Base-by-base conservation (phyloP, 768 basidiomycete species). In the Sporobolomyces pararoseus region DNA sequence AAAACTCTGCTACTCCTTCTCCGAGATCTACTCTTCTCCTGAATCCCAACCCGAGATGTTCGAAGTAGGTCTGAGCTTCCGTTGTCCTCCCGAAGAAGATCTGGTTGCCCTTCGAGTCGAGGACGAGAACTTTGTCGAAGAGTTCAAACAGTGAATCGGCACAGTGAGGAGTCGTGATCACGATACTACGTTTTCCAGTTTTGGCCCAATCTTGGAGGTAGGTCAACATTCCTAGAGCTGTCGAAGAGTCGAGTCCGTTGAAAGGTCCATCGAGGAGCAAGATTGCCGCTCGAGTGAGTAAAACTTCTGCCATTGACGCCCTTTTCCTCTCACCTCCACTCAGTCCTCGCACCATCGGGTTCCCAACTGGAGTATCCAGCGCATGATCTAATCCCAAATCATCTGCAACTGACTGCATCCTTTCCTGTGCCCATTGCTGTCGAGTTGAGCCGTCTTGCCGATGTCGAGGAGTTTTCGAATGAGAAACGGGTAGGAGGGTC, bases 101-200 rank as follows among this genome's bases (percentile, higher is more conserved):
- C 83, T 88, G 86, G 42, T 82, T 81, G 5, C 89, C 88, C 6
- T 87, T 87, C 79, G 87, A 85, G 79, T 87, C 85, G 75, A 92
- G 83, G 42, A 91, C 85, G 77, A 87, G 86, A 39, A 91, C 88
- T 79, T 92, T 89, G 82, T 94, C 91, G 77, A 95, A 92, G 57
- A 79, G 77, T 10, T 81, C 73, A 75, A 80, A 82, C 66, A 81
- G 79, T 51, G 79, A 78, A 76, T 91, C 89, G 66, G 87, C 87
- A 14, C 89, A 90, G 79, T 92, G 90, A 54, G 78, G 79, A 13
- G 79, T 75, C 25, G 76, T 76, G 55, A 77, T 70, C 61, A 79
- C 77, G 50, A 78, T 68, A 19, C 76, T 67, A 39, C 77, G 75
- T 14, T 86, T 85, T 10, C 88, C 83, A 21, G 89, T 79, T 75